These are phyloP conservation scores for Ilyonectria mors-panacis DNA, from an alignment of 2,329 filamentous ascomycete species.

Conservation along the genomic window DNA sequence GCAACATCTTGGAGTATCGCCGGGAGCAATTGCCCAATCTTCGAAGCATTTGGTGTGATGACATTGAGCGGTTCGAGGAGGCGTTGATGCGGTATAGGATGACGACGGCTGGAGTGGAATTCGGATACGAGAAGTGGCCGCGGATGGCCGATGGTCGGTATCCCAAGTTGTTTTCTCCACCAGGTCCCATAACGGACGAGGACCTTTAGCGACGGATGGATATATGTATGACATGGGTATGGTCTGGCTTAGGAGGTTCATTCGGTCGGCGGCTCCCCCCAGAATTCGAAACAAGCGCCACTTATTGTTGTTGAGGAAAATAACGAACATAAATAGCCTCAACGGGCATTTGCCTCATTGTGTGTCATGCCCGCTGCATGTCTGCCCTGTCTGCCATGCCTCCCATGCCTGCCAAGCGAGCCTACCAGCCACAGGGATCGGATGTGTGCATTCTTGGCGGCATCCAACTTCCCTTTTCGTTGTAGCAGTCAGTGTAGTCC, in stretches of 20 bases:
- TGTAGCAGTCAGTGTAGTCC: too few relatives aligned
- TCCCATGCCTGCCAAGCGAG: not conserved
- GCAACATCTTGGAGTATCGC: slow-evolving; percentile 1
- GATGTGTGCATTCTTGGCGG: not conserved
- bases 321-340: not conserved
- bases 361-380: not conserved
- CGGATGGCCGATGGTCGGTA: not conserved
- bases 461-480: not conserved
- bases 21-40: not conserved
- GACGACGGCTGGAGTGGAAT: not conserved
- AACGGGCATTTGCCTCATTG: not conserved
- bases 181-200: not conserved
- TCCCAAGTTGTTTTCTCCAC: not conserved
- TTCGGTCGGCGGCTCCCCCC: not conserved
- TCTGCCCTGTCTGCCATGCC: not conserved
- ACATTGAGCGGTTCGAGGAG: not conserved
- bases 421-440: not conserved
- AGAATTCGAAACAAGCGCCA: not conserved
- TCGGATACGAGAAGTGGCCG: not conserved
- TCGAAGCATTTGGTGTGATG: not conserved
- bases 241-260: not conserved
- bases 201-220: not conserved
- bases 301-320: not conserved
- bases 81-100: not conserved
- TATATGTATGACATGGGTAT: not conserved